phyloP scores from a whole-genome alignment of 2,329 filamentous ascomycete genomes.

The Fusarium sp. region DNA sequence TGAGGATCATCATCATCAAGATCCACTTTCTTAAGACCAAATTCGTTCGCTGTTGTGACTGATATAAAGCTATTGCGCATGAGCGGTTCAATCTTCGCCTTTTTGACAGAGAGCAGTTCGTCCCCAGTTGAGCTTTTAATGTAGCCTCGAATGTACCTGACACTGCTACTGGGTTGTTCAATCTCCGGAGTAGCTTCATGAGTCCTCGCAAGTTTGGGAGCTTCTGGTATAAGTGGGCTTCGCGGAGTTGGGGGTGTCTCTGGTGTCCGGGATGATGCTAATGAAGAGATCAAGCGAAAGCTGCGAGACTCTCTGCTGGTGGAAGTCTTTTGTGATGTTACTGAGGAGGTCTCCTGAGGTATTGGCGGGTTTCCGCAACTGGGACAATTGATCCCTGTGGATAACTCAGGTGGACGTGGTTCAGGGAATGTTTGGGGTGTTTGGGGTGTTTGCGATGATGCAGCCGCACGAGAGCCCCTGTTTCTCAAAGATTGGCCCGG shows the following conservation, averaged over 20 bases:
- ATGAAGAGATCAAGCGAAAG: background rate
- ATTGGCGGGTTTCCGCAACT: rapidly evolving
- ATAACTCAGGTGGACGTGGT: too few relatives aligned
- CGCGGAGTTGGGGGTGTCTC: background rate
- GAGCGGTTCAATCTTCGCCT: rapidly evolving
- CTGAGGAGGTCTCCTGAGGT: rapidly evolving
- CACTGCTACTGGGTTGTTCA: rapidly evolving
- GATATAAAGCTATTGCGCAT: background rate
- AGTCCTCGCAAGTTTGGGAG: rapidly evolving
- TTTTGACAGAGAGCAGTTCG: rapidly evolving
- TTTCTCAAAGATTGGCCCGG: too few relatives aligned
- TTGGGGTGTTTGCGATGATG: too few relatives aligned
- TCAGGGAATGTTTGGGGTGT: too few relatives aligned
- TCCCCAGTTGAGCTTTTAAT: background rate
- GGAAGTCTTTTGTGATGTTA: background rate
- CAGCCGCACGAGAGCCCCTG: too few relatives aligned
- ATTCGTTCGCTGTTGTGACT: rapidly evolving
- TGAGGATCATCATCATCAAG: rapidly evolving
- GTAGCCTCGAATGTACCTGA: background rate
- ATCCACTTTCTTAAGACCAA: background rate
- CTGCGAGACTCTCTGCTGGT: background rate
- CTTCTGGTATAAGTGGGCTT: background rate
- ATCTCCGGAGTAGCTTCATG: rapidly evolving
- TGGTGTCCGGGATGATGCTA: background rate
- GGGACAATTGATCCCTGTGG: rapidly evolving